Evolutionary conservation across 208 protist genomes (phyloP).

Genomic region (Wallacemonas sp.): DNA sequence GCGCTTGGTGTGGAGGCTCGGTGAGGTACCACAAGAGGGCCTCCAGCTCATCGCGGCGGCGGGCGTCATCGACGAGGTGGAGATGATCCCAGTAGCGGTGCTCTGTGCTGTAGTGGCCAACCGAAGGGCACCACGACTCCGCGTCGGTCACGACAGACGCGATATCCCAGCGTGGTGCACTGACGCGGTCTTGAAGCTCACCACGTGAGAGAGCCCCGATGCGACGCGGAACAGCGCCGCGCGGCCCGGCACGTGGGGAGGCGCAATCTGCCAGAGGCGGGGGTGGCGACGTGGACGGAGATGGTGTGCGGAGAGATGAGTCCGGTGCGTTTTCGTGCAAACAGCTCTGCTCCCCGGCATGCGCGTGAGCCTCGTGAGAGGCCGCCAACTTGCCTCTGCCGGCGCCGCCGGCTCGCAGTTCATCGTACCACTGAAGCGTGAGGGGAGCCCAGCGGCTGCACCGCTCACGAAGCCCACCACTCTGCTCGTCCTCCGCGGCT

Average conservation of each 20-base stretch:
- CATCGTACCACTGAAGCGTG: slow-evolving; percentile 22
- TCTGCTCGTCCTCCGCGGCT: background rate
- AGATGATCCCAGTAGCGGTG: slow-evolving; percentile 60
- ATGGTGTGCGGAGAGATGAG: no score
- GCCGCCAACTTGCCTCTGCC: background rate
- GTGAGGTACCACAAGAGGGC: slow-evolving; percentile 63
- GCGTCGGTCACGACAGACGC: slow-evolving; percentile 26
- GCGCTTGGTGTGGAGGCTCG: slow-evolving; percentile 66
- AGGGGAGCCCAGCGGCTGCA: slow-evolving; percentile 5
- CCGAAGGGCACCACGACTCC: slow-evolving; percentile 24
- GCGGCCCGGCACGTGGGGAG: no score
- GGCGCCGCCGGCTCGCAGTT: background rate
- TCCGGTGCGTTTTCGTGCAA: no score
- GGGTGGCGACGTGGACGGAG: no score
- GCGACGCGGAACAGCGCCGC: no score
- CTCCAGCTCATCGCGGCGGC: slow-evolving; percentile 77
- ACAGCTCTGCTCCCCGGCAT: no score
- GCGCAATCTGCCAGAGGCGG: no score
- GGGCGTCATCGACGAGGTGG: slow-evolving; percentile 74
- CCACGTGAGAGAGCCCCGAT: background rate
- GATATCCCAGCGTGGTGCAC: background rate
- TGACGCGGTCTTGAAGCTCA: background rate
- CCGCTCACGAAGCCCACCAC: background rate
- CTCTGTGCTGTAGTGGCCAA: slow-evolving; percentile 59
- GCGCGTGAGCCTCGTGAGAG: no score